phyloP scores from a whole-genome alignment of 345 rosid species.

The Raphanus sativus region DNA sequence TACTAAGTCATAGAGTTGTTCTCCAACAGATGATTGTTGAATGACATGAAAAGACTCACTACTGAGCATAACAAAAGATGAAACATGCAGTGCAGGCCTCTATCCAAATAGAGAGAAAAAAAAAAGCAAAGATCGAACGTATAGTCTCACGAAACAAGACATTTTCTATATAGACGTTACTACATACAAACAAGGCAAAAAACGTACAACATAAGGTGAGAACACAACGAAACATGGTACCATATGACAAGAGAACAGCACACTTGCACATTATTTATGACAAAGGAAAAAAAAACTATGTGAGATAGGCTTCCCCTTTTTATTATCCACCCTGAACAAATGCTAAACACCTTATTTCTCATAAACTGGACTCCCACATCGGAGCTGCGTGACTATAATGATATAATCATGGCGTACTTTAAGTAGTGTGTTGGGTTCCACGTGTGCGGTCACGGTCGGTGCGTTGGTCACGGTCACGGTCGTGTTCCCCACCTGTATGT shows the following conservation, averaged over 20 bases:
- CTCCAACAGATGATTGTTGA: background rate
- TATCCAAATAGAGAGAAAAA: background rate
- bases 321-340: constrained; percentile 32
- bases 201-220: constrained; percentile 9
- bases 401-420: background rate
- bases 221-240: constrained; percentile 13
- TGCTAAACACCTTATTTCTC: constrained; percentile 32
- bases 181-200: constrained; percentile 10
- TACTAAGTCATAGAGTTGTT: too few relatives aligned
- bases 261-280: background rate
- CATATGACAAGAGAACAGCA: constrained; percentile 22
- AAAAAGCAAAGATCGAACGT: background rate
- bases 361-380: constrained; percentile 9
- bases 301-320: constrained; percentile 1
- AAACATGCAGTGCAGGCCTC: background rate
- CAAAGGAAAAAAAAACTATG: background rate
- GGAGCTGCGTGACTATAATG: constrained; percentile 12
- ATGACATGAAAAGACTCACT: background rate
- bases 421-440: constrained; percentile 22
- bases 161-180: constrained; percentile 10
- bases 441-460: constrained; percentile 37
- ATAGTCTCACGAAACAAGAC: background rate
- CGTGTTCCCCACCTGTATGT: constrained; percentile 37
- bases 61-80: background rate
- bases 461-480: constrained; percentile 23